Conservation (phyloP, 352 stramenopile species). For the Pythium brachiatum region DNA sequence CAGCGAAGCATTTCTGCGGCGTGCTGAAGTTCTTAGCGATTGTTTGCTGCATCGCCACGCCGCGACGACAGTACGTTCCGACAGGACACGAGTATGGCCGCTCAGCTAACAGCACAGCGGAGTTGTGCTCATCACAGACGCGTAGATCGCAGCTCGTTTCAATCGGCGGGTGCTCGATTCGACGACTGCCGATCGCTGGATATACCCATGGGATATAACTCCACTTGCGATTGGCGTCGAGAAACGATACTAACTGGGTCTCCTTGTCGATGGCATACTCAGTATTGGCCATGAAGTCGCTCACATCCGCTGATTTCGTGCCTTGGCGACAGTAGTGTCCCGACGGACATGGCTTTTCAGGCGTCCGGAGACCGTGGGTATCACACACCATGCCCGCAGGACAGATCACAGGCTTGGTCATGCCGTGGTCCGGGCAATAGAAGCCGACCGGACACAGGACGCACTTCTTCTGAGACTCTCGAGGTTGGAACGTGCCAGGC, state of each 20-base stretch:
- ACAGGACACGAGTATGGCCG: constrained; percentile 94
- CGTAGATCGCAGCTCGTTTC: constrained; percentile 43
- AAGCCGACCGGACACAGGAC: constrained; percentile 93
- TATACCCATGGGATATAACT: constrained; percentile 37
- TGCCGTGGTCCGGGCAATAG: constrained; percentile 91
- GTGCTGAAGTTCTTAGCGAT: constrained; percentile 89
- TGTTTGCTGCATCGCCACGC: constrained; percentile 64
- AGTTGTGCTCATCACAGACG: constrained; percentile 48
- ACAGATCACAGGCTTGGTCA: constrained; percentile 89
- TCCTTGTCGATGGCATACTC: constrained; percentile 64
- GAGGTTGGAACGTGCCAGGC: constrained; percentile 93
- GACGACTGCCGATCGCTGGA: constrained; percentile 55
- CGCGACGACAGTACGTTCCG: constrained; percentile 91
- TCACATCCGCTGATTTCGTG: constrained; percentile 84
- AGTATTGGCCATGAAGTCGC: constrained; percentile 56
- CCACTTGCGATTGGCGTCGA: constrained; percentile 50
- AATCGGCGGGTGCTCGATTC: constrained; percentile 60
- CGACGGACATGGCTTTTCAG: constrained; percentile 82
- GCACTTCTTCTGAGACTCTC: constrained; percentile 71
- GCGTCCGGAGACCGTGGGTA: constrained; percentile 73
- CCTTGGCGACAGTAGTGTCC: constrained; percentile 94
- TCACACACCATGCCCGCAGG: constrained; percentile 93
- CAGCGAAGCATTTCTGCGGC: constrained; percentile 93
- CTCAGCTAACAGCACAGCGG: constrained; percentile 66
- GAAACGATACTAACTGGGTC: constrained; percentile 61